A percentile compares a stretch with the other conserved stretches of the same genome.
Evolutionary conservation across 2,329 filamentous ascomycete species (phyloP).

Genomic region (Colletotrichum orchidophilum): DNA sequence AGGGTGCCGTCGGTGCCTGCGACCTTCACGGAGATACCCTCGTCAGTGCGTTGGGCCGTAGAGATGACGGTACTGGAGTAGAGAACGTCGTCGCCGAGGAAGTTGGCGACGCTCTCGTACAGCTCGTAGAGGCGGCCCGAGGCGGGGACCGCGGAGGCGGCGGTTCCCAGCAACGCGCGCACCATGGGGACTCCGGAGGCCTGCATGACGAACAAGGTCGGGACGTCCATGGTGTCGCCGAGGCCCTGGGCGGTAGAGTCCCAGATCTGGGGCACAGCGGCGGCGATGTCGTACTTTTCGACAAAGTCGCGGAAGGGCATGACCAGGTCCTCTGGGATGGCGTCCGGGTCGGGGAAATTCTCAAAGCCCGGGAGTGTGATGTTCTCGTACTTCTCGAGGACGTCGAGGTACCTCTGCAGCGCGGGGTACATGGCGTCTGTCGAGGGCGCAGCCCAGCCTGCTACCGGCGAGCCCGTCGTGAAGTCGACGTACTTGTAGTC

Average conservation of each 20-base stretch:
- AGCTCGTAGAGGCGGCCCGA: conserved; percentile 36
- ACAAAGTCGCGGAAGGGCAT: conserved; percentile 58
- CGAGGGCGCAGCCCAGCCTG: conserved; percentile 39
- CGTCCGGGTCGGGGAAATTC: conserved; percentile 50
- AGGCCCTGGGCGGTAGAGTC: conserved; percentile 35
- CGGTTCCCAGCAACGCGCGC: conserved; percentile 35
- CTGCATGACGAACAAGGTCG: conserved; percentile 34
- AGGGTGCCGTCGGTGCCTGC: conserved; percentile 2
- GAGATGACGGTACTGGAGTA: conserved; percentile 36
- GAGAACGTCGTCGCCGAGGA: conserved; percentile 36
- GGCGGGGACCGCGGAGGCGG: conserved; percentile 33
- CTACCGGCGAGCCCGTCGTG: conserved; percentile 42
- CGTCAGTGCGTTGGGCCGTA: conserved; percentile 18
- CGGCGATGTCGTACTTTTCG: conserved; percentile 55
- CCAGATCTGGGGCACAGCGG: conserved; percentile 45
- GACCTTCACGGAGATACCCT: conserved; percentile 34
- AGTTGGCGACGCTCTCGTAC: conserved; percentile 32
- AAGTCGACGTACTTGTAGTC: conserved; percentile 46
- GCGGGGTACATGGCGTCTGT: conserved; percentile 37
- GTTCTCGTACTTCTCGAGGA: conserved; percentile 43
- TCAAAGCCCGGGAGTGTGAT: conserved; percentile 46
- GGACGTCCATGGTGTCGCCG: conserved; percentile 34
- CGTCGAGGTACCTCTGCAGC: conserved; percentile 41
- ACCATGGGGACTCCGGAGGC: conserved; percentile 35
- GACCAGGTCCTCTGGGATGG: conserved; percentile 56